phyloP scores from a whole-genome alignment of 225 moss, liverwort and hornwort genomes.

The Pseudisothecium myosuroides region DNA sequence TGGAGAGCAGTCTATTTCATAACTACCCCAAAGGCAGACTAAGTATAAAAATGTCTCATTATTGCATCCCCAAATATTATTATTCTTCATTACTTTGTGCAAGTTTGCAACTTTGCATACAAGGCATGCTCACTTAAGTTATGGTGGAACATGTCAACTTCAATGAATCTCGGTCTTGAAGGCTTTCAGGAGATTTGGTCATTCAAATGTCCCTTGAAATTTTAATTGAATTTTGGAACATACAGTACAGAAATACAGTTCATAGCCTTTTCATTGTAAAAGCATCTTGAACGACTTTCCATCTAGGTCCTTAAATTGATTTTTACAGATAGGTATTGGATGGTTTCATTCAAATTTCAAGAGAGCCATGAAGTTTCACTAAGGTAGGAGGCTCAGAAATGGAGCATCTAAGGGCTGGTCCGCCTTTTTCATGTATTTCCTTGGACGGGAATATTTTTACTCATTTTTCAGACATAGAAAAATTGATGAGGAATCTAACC shows the following conservation, averaged over 20 bases:
- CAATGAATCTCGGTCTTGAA: background rate
- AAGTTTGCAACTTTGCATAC: too few species aligned
- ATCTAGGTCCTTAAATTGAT: background rate
- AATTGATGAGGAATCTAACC: too few species aligned
- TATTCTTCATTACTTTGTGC: background rate
- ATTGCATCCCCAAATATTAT: background rate
- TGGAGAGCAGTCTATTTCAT: background rate
- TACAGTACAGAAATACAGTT: background rate
- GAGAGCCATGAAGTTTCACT: background rate
- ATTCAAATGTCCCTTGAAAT: background rate
- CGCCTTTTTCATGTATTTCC: too few species aligned
- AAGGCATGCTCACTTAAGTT: background rate
- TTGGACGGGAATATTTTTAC: too few species aligned
- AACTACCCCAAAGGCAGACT: background rate
- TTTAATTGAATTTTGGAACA: background rate
- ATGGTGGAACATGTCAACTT: background rate
- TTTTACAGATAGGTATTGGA: background rate
- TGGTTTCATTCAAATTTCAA: background rate
- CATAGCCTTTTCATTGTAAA: background rate
- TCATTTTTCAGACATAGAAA: too few species aligned
- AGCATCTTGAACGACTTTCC: background rate
- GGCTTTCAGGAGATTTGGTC: background rate
- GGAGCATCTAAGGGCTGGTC: too few species aligned
- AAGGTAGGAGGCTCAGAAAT: too few species aligned
- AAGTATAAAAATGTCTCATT: background rate